Evolutionary conservation across 805 yeast species (phyloP), one percentile per base, ranked within the genome.

Genomic region (Candida odintsovae): DNA sequence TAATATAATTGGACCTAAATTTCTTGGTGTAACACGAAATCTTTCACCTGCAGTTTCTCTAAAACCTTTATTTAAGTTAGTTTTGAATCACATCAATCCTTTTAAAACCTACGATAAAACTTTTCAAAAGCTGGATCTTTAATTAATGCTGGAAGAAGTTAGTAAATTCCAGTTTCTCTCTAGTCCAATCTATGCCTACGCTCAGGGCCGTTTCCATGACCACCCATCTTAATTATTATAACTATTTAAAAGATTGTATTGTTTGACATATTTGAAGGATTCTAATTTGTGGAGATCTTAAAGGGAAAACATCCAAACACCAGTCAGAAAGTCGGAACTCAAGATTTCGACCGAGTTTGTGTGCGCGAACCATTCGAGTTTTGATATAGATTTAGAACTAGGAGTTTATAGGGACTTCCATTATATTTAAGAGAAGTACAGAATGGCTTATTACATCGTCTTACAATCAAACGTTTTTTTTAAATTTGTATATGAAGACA

Each of bases 41-140:
- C 59, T 50, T 16, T 49, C 50, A n/a, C 55, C 55, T 15, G 45
- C 45, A 3, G 59, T 55, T 41, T 57, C 58, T 41, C 59, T 55
- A 43, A 49, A 55, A 31, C 51, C 61, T 38, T 11, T 3, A 2
- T 2, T 10, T n/a, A 8, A 31, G 49, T 51, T 43, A 47, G 46
- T 50, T 10, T 13, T 13, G 6, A 5, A 6, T 18, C 16, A 4
- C 22, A 20, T 28, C 23, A 4, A 31, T 18, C 18, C 6, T 28
- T 35, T 22, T 18, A 23, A 28, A 31, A 51, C 61, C 25, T 50
- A 55, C 61, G 49, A 42, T 57, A 57, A 46, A 53, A 57, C 29
- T 46, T 45, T 50, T 57, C 61, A 23, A 57, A 50, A 2, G 61
- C 61, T 23, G 61, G 61, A 39, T 57, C 61, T 33, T 51, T 47